A percentile compares a stretch with the other conserved stretches of the same genome.
These are phyloP conservation scores for Dactylella cylindrospora DNA, from an alignment of 2,329 filamentous ascomycete species.

Conservation along the genomic window DNA sequence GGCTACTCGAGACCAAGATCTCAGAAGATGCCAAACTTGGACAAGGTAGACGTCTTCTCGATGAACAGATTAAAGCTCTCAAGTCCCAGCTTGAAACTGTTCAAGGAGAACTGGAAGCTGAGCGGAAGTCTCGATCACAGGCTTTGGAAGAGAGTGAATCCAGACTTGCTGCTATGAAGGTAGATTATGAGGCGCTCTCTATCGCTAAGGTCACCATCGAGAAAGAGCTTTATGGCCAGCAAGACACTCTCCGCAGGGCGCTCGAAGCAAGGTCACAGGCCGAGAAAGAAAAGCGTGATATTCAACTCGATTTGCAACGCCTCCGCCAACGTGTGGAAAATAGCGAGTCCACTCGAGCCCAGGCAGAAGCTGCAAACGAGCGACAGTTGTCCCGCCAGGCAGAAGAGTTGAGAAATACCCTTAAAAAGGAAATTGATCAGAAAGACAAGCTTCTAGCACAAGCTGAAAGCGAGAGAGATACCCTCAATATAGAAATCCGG, in stretches of 20 bases:
- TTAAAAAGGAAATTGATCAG: slow-evolving; percentile 77
- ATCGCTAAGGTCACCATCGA: slow-evolving; percentile 96
- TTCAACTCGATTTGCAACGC: slow-evolving; percentile 78
- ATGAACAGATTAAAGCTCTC: slow-evolving; percentile 81
- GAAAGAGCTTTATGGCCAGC: slow-evolving; percentile 94
- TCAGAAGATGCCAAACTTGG: slow-evolving; percentile 85
- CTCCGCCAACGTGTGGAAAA: slow-evolving; percentile 80
- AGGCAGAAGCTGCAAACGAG: slow-evolving; percentile 79
- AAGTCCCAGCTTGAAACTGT: slow-evolving; percentile 81
- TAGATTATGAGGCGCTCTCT: slow-evolving; percentile 82
- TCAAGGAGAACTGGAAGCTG: slow-evolving; percentile 84
- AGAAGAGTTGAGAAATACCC: slow-evolving; percentile 73
- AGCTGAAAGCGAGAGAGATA: slow-evolving; percentile 75
- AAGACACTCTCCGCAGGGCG: slow-evolving; percentile 83
- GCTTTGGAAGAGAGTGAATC: slow-evolving; percentile 88
- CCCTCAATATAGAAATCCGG: slow-evolving; percentile 77
- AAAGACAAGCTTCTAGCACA: slow-evolving; percentile 75
- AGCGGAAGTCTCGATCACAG: slow-evolving; percentile 90
- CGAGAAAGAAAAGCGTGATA: slow-evolving; percentile 85
- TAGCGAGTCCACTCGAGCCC: slow-evolving; percentile 79
- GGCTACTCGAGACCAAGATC: slow-evolving; percentile 80
- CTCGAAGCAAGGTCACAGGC: slow-evolving; percentile 77
- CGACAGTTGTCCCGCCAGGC: slow-evolving; percentile 75
- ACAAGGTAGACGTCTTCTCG: slow-evolving; percentile 77
- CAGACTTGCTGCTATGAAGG: slow-evolving; percentile 76